Evolutionary conservation across 1,139 yeast genomes (phyloP).

Genomic region (Pichia sp.): DNA sequence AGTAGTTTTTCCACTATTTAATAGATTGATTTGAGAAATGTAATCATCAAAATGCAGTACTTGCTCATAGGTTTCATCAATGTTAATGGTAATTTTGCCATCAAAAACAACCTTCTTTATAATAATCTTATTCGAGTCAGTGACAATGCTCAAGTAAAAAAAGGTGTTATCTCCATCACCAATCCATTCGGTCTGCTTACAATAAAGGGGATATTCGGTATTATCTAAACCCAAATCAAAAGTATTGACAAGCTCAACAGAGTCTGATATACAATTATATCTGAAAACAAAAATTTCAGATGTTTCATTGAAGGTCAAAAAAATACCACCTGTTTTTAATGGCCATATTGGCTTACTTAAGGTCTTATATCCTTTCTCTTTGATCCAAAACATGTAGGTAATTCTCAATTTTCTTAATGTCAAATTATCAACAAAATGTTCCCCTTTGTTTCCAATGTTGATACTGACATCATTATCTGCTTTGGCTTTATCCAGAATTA

Average conservation of each 20-base stretch:
- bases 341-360: slow-evolving; percentile 17
- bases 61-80: neutral
- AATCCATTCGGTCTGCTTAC: slow-evolving; percentile 19
- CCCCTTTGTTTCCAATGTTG: too few species aligned
- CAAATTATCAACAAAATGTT: neutral
- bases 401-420: slow-evolving; percentile 16
- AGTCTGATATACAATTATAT: slow-evolving; percentile 2
- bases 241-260: slow-evolving; percentile 4
- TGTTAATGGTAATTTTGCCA: neutral
- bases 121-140: slow-evolving; percentile 15
- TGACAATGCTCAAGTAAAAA: slow-evolving; percentile 11
- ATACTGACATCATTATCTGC: too few species aligned
- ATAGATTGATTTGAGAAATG: neutral
- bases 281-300: slow-evolving; percentile 13
- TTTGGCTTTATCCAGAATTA: too few species aligned
- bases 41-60: neutral
- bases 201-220: slow-evolving; percentile 12
- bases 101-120: slow-evolving; percentile 11
- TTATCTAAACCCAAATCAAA: slow-evolving; percentile 8
- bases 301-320: slow-evolving; percentile 20
- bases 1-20: neutral
- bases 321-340: slow-evolving; percentile 9
- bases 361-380: slow-evolving; percentile 6
- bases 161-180: neutral
- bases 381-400: slow-evolving; percentile 21